Conservation (phyloP, 768 basidiomycete genomes). For the Lactarius hatsudake region DNA sequence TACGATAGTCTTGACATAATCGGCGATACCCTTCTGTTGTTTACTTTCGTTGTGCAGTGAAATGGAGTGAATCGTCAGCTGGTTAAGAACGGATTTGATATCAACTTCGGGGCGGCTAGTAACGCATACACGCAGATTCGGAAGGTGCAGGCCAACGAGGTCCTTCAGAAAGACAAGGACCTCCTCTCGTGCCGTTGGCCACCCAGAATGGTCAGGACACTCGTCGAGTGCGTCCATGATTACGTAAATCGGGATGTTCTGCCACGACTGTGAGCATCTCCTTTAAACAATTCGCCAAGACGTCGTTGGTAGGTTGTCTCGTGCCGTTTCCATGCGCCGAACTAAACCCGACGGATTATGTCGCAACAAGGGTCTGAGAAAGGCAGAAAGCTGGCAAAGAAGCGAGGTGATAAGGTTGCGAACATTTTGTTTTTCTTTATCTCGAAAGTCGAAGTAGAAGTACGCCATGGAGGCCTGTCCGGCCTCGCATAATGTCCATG, state of each 20-base stretch:
- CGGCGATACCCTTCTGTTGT: too few species aligned
- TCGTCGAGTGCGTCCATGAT: constrained; percentile 5
- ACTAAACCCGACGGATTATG: neutral
- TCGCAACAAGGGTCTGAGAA: neutral
- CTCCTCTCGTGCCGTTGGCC: neutral
- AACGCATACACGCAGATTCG: too few species aligned
- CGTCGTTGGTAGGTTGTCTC: neutral
- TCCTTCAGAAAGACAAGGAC: neutral
- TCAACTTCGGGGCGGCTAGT: too few species aligned
- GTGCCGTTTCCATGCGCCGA: too few species aligned
- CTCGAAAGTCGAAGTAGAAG: neutral
- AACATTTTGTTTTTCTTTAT: neutral
- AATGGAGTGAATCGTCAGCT: too few species aligned
- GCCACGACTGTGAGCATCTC: neutral
- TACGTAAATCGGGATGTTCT: neutral
- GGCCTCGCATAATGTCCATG: too few species aligned
- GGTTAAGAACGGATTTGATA: too few species aligned
- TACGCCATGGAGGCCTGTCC: neutral
- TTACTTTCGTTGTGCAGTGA: too few species aligned
- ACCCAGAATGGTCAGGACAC: neutral
- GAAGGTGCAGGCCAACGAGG: neutral
- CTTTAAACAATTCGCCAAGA: neutral
- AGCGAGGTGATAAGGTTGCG: neutral
- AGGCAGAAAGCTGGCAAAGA: neutral
- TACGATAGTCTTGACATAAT: too few species aligned